Evolutionary conservation across 768 basidiomycete genomes (phyloP), one percentile per base, ranked within the genome.

Genomic region (Pluteus cervinus): DNA sequence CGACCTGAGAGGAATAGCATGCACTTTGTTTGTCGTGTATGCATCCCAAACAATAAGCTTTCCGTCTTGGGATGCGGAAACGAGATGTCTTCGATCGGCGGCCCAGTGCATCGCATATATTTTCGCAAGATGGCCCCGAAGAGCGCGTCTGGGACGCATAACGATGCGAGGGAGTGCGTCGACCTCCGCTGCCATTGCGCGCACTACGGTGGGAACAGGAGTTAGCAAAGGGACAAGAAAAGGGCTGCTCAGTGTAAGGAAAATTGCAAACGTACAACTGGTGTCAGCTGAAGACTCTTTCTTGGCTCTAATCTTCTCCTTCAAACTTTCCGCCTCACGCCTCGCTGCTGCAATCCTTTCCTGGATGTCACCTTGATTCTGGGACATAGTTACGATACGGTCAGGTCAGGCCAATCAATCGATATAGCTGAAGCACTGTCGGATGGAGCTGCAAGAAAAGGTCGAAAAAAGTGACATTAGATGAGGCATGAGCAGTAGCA

Each of bases 81-180:
- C 94, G 43, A 99, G 79, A 69, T 99, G 94, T 52, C 96, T 76
- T 54, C 91, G 79, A 70, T 99, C 94, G 36, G 86, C 81, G 23
- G 94, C 86, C 96, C 96, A 99, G 62, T 99, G 96, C 88, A 99
- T 96, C 33, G 94, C 94, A 61, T 99, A 99, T 56, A 99, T 98
- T 74, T 99, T 99, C 44, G 94, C 94, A 36, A 99, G 80, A 65
- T 99, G 94, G 18, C 94, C 94, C 55, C 92, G 84, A 50, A 99
- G 81, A 45, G 90, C 86, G 49, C 94, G 86, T 41, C 96, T 79
- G 37, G 91, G 88, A 51, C 90, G 87, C 88, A 99, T 93, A 25
- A 94, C 84, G 55, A 99, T 90, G 43, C 94, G 86, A 29, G 94
- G 94, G 36, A 99, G 74, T 12, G 91, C 83, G 48, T 96, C 92